Base-by-base conservation (phyloP, 352 stramenopile genomes). In the Saprolegnia diclina region DNA sequence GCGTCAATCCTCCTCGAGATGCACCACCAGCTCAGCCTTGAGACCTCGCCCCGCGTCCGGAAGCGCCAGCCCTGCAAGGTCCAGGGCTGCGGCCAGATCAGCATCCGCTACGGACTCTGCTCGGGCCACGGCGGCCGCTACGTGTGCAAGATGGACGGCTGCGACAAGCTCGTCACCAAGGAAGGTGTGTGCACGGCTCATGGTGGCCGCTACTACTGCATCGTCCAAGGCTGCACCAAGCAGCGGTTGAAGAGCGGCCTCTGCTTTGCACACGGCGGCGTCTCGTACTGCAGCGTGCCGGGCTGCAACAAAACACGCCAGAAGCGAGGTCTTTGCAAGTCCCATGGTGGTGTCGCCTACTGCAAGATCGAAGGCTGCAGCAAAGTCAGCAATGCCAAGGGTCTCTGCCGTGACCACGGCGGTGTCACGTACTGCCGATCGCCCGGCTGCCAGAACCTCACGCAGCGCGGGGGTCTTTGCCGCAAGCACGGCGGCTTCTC, bases 351-450 rank as follows among this genome's bases (percentile, higher is more conserved):
- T 38, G 46, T 59, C 10, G 46, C 45, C 18, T 69, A 48, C 4
- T 61, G 63, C 38, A 59, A 61, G 38, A 22, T 69, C 18, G 22
- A 42, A 18, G 63, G 63, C 16, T 69, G 63, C 18, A 18, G 18
- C 37, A 69, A 69, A 22, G 44, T 61, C 6, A 69, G 44, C 63
- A 62, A 62, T 16, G 24, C 45, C 53, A 69, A 69, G 24, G 63
- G 45, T 21, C 38, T 84, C 59, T 95, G 87, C 73, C 85, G 92
- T n/a, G 75, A 75, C 29, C 87, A 95, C 46, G 87, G 87, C 63
- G 87, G 87, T 55, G 85, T 87, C 64, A 91, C 85, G 62, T 92
- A 94, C 65, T 94, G 85, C 61, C 79, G 75, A 6, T 88, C 84
- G 38, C 73, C 76, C 1, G 82, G 80, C 0, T 93, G 85, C 62